These are phyloP conservation scores for Glarea lozoyensis DNA, from an alignment of 495 filamentous ascomycete genomes.

Conservation along the genomic window DNA sequence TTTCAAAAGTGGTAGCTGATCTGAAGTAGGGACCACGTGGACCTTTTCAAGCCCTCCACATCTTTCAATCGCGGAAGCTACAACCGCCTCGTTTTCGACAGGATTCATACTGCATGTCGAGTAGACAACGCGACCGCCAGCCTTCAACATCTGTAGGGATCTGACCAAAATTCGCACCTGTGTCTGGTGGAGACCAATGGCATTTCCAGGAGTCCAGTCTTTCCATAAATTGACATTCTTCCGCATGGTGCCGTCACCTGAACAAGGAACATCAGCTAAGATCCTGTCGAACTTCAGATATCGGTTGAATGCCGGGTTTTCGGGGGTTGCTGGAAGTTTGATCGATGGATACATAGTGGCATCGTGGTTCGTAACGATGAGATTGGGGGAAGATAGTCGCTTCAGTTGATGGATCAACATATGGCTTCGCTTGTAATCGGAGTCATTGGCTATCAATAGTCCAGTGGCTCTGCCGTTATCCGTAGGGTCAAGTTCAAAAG, in stretches of 20 bases:
- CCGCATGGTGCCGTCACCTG: slow-evolving; percentile 82
- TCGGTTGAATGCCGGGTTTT: slow-evolving; percentile 43
- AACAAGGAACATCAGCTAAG: slow-evolving; percentile 92
- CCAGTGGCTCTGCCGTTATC: slow-evolving; percentile 86
- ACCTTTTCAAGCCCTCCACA: slow-evolving; percentile 82
- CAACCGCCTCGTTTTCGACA: slow-evolving; percentile 92
- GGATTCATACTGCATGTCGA: slow-evolving; percentile 98
- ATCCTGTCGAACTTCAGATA: slow-evolving; percentile 97
- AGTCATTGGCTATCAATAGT: slow-evolving; percentile 88
- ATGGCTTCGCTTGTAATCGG: slow-evolving; percentile 88
- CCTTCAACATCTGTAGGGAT: slow-evolving; percentile 92
- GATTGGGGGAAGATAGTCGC: slow-evolving; percentile 87
- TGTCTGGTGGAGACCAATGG: slow-evolving; percentile 71
- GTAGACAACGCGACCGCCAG: slow-evolving; percentile 88
- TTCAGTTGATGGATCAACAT: slow-evolving; percentile 98
- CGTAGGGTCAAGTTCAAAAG: slow-evolving; percentile 44
- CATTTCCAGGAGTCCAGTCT: slow-evolving; percentile 81
- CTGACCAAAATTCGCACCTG: slow-evolving; percentile 87
- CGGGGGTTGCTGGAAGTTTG: slow-evolving; percentile 52
- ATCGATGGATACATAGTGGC: slow-evolving; percentile 92
- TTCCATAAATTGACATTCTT: slow-evolving; percentile 93
- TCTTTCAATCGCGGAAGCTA: slow-evolving; percentile 75
- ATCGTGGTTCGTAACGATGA: slow-evolving; percentile 97
- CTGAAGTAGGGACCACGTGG: slow-evolving; percentile 70
- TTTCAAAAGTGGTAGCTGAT: slow-evolving; percentile 67